These are phyloP conservation scores for Tricholoma sp. DNA, from an alignment of 768 basidiomycete species.

Conservation along the genomic window DNA sequence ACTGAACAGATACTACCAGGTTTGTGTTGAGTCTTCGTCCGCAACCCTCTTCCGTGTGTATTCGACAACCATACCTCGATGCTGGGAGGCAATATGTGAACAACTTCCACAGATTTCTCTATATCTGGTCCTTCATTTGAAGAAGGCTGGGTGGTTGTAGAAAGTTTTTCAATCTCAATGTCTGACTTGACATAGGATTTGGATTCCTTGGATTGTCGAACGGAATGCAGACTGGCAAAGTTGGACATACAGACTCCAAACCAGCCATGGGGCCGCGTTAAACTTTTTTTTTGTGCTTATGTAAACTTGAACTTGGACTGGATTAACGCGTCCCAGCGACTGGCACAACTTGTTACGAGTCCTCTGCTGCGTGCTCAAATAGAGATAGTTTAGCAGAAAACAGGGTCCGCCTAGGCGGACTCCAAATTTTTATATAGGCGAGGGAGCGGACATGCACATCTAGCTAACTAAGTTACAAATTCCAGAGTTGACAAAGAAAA, in stretches of 20 bases:
- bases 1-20: conserved; percentile 36
- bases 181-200: conserved; percentile 33
- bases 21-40: conserved; percentile 28
- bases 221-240: conserved; percentile 26
- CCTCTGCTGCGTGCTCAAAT: too few relatives aligned
- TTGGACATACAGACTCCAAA: conserved; percentile 21
- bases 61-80: conserved; percentile 34
- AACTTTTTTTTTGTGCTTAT: too few relatives aligned
- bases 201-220: conserved; percentile 20
- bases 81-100: conserved; percentile 27
- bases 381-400: too few relatives aligned
- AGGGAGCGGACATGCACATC: too few relatives aligned
- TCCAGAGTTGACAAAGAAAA: too few relatives aligned
- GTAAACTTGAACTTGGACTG: too few relatives aligned
- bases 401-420: too few relatives aligned
- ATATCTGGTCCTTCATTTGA: conserved; percentile 10
- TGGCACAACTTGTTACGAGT: too few relatives aligned
- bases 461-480: too few relatives aligned
- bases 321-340: too few relatives aligned
- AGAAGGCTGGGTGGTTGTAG: conserved; percentile 19
- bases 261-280: too few relatives aligned
- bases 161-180: conserved; percentile 14
- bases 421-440: too few relatives aligned
- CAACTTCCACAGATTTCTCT: conserved; percentile 3
- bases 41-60: conserved; percentile 42